Evolutionary conservation across 2,329 filamentous ascomycete genomes (phyloP).

Genomic region (Fusarium annulatum): DNA sequence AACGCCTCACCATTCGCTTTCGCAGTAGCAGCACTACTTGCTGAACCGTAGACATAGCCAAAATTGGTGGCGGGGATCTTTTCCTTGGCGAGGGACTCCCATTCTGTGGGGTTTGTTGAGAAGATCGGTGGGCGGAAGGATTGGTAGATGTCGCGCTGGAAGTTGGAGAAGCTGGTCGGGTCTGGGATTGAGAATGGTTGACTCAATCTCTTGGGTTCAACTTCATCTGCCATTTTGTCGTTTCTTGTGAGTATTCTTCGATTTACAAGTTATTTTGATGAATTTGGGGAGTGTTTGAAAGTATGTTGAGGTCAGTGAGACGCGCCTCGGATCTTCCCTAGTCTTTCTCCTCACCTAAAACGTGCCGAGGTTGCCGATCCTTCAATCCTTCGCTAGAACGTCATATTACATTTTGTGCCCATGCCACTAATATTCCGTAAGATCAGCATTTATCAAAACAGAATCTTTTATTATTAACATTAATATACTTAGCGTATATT

Average conservation of each 20-base stretch:
- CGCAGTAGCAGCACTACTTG: conserved; percentile 70
- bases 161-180: conserved; percentile 33
- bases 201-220: conserved; percentile 13
- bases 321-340: neutral
- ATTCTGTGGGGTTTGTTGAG: conserved; percentile 37
- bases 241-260: fast-evolving
- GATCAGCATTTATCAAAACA: too few relatives aligned
- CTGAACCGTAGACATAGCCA: conserved; percentile 71
- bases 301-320: neutral
- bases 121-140: conserved; percentile 35
- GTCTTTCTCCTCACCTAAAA: conserved; percentile 8
- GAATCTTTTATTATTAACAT: too few relatives aligned
- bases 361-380: conserved; percentile 13
- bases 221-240: neutral
- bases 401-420: neutral
- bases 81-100: conserved; percentile 35
- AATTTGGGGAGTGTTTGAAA: fast-evolving
- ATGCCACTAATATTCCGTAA: neutral
- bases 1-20: conserved; percentile 69
- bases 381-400: neutral
- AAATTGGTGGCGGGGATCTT: conserved; percentile 50
- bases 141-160: conserved; percentile 42
- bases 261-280: fast-evolving
- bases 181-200: conserved; percentile 27
- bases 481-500: too few relatives aligned